Evolutionary conservation across 306 rosid species (phyloP), one percentile per base, ranked within the genome.

Genomic region (Rosa multiflora): DNA sequence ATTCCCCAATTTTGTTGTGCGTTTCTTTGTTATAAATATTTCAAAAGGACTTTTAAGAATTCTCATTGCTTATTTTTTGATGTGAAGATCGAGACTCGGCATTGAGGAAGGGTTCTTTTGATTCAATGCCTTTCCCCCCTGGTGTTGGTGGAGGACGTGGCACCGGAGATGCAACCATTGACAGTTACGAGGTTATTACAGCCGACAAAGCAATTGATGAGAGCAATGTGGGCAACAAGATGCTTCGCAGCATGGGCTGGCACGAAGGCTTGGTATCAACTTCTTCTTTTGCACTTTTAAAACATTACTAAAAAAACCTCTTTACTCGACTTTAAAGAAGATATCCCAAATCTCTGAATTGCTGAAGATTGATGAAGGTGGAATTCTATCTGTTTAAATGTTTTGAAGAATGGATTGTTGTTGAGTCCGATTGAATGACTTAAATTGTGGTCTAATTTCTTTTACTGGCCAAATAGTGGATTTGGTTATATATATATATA

Each of bases 201-300:
- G 87, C 94, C 46, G 96, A 95, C 67, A 95, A 86, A 90, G 99
- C 98, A 75, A 92, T 95, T 72, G 97, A 92, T 81, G 99, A 95
- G 81, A 89, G 68, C 82, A 95, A 95, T 81, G 98, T 95, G 61
- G 99, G 99, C 86, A 95, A 95, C 81, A 86, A 97, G 86, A 95
- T 95, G 99, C 99, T 95, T 83, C 99, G 99, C 91, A 95, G 78
- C 92, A 95, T 95, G 99, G 99, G 99, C 75, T 95, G 99, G 99
- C 99, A 95, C 18, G 98, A 95, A 88, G 99, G 99, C 91, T 89
- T 84, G 99, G 99, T 95, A 95, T 81, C 86, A 52, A 80, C 85
- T 88, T 84, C 66, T 87, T 81, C 90, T 80, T 76, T 76, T 70
- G 44, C 70, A 11, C 37, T 69, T 48, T 21, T 14, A 15, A 23